Base-by-base conservation (phyloP, 148 eudicot species). In the Vaccinium macrocarpon region DNA sequence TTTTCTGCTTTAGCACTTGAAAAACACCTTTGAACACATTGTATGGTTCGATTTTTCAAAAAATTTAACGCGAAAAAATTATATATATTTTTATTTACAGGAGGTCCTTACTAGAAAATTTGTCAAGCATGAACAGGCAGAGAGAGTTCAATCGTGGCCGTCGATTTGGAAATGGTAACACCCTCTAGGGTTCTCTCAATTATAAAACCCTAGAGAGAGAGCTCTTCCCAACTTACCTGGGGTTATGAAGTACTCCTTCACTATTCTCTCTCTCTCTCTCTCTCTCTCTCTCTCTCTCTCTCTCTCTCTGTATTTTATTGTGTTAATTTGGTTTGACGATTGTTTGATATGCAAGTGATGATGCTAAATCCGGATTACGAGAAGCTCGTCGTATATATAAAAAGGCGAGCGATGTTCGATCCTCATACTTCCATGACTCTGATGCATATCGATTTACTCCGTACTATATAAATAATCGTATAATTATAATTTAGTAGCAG, bases 391-490 rank as follows among this genome's bases (percentile, higher is more conserved):
- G n/a, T n/a, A 42, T 5, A 42, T 35, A 35, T 21, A 32, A 19
- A 21, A 19, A n/a, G 66, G 77, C 35, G 71, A 62, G 86, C 89
- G 46, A 81, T 89, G 89, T 85, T 85, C 81, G 14, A 81, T 81
- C 85, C 79, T 82, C 57, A 52, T 87, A 89, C 91, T 89, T 89
- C 91, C 89, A 89, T 89, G 91, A 89, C 91, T 89, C 91, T 89
- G 91, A 89, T 89, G 88, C 89, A n/a, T 64, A 6, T n/a, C 23
- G 27, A 51, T 16, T 2, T 51, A 19, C 38, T 35, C 35, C 35
- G 35, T 32, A 35, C 6, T 8, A 46, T 35, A 56, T 14, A 32
- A 0, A 51, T 51, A 52, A 9, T 52, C 55, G 55, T 52, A 10
- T 52, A 52, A 42, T 0, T 42, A 42, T 8, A 51, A 8, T 51